Evolutionary conservation across 1,284 basidiomycete genomes (phyloP).

Genomic region (Papiliotrema laurentii): DNA sequence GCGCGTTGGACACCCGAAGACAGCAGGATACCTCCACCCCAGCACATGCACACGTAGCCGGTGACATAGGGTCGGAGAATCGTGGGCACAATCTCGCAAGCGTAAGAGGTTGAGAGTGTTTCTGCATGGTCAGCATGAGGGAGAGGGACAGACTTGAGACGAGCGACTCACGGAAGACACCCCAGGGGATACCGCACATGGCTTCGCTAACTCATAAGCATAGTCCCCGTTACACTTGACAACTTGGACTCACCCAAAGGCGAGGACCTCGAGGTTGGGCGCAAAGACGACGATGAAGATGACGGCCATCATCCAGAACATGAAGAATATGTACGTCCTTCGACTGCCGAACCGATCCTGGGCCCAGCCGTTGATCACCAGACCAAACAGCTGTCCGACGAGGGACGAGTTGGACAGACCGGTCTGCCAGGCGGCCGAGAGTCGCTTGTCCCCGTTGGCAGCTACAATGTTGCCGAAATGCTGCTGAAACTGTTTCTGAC

Average conservation of each 20-base stretch:
- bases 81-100: slow-evolving; percentile 52
- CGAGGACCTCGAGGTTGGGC: slow-evolving; percentile 29
- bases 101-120: slow-evolving; percentile 52
- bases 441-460: slow-evolving; percentile 10
- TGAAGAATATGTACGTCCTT: slow-evolving; percentile 37
- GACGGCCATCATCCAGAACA: slow-evolving; percentile 27
- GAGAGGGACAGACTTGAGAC: not conserved
- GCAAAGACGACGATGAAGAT: slow-evolving; percentile 45
- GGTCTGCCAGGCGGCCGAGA: slow-evolving; percentile 49
- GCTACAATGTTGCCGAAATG: slow-evolving; percentile 21
- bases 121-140: slow-evolving; percentile 12
- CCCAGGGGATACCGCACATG: slow-evolving; percentile 42
- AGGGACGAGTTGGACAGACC: slow-evolving; percentile 42
- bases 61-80: slow-evolving; percentile 51
- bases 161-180: slow-evolving; percentile 29
- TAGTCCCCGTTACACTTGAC: too few relatives aligned
- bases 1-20: slow-evolving; percentile 50
- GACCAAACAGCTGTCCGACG: slow-evolving; percentile 43
- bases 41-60: slow-evolving; percentile 52
- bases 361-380: slow-evolving; percentile 44
- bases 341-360: slow-evolving; percentile 44
- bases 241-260: too few relatives aligned
- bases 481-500: slow-evolving; percentile 24
- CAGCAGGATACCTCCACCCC: slow-evolving; percentile 49
- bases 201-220: too few relatives aligned